phyloP scores from a whole-genome alignment of 441 rosid species.

The Sinapis alba region DNA sequence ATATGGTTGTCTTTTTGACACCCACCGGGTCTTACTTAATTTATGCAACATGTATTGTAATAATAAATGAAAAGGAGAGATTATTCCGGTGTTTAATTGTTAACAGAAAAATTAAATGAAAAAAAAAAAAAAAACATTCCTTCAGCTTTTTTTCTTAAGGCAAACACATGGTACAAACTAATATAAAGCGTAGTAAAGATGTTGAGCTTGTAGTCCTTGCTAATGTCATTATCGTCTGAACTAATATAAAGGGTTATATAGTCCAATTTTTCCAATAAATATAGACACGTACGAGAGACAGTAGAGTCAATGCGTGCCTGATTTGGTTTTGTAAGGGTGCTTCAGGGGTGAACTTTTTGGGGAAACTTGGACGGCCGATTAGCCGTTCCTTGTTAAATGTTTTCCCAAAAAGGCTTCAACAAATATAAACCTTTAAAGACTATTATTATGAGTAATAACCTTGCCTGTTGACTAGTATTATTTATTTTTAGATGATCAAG shows the following conservation, averaged over 20 bases:
- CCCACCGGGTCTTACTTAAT: neutral
- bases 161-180: neutral
- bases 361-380: conserved; percentile 1
- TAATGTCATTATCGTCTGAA: conserved; percentile 13
- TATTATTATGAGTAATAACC: no score
- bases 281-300: neutral
- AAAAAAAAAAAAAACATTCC: neutral
- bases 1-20: neutral
- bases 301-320: neutral
- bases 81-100: neutral
- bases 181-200: conserved; percentile 1
- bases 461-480: neutral
- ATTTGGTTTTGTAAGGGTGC: neutral
- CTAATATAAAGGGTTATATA: neutral
- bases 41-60: neutral
- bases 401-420: neutral
- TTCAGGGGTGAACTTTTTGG: neutral
- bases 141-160: neutral
- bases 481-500: no score
- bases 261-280: neutral
- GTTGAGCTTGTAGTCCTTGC: neutral
- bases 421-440: neutral
- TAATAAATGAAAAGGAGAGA: neutral
- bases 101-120: neutral
- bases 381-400: neutral